Evolutionary conservation across 257 asterid species (phyloP).

Genomic region (Lithospermum erythrorhizon): DNA sequence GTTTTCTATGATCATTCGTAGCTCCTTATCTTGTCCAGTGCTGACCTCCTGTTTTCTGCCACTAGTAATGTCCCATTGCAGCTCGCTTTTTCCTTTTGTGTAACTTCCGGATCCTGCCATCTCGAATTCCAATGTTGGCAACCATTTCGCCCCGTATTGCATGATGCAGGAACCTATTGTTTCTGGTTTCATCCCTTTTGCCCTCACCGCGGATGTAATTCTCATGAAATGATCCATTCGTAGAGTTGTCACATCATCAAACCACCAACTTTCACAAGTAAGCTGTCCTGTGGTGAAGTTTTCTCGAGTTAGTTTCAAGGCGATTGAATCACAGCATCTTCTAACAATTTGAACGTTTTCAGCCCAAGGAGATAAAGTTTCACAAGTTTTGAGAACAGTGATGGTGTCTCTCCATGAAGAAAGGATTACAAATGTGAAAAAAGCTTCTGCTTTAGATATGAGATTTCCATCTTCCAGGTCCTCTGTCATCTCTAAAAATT

Average conservation of each 20-base stretch:
- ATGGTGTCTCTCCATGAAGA: constrained; percentile 72
- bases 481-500: constrained; percentile 75
- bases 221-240: constrained; percentile 58
- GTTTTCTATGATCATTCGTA: constrained; percentile 52
- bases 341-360: constrained; percentile 81
- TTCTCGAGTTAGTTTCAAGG: constrained; percentile 49
- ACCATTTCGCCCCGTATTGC: constrained; percentile 55
- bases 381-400: constrained; percentile 51
- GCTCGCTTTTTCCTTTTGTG: constrained; percentile 20
- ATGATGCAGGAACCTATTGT: constrained; percentile 49
- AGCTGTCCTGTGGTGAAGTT: constrained; percentile 23
- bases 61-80: constrained; percentile 48
- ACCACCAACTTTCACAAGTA: constrained; percentile 51
- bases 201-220: constrained; percentile 50
- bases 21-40: constrained; percentile 34
- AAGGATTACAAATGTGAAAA: constrained; percentile 71
- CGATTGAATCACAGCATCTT: constrained; percentile 66
- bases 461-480: constrained; percentile 72
- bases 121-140: constrained; percentile 31
- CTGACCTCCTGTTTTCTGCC: constrained; percentile 33
- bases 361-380: constrained; percentile 68
- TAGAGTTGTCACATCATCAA: constrained; percentile 45
- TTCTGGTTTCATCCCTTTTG: constrained; percentile 47
- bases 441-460: constrained; percentile 62
- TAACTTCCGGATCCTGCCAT: constrained; percentile 18